Conservation (phyloP, 1,284 basidiomycete species). For the Trichosporon coremiiforme region DNA sequence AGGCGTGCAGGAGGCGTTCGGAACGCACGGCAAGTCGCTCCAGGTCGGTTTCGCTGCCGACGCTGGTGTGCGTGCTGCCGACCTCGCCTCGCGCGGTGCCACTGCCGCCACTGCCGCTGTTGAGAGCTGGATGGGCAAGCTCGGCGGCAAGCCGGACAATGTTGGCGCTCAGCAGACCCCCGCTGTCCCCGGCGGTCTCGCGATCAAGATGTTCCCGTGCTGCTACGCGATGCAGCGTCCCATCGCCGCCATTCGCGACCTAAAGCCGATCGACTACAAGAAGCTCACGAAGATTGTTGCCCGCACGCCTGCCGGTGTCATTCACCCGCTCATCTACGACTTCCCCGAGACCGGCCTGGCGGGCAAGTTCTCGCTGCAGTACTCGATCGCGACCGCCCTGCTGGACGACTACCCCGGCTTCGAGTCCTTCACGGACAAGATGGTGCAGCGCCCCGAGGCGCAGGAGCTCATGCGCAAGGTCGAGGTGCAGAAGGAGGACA, state of each 20-base stretch:
- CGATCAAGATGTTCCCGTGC: slow-evolving; percentile 28
- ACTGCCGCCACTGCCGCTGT: slow-evolving; percentile 22
- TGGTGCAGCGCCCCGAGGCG: slow-evolving; percentile 23
- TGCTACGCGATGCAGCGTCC: slow-evolving; percentile 28
- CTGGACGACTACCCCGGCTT: slow-evolving; percentile 25
- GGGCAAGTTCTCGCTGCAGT: slow-evolving; percentile 27
- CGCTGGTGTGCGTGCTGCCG: slow-evolving; percentile 22
- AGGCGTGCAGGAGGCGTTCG: slow-evolving; percentile 27
- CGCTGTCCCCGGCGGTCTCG: slow-evolving; percentile 22
- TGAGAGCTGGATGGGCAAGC: slow-evolving; percentile 24
- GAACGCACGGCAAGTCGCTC: slow-evolving; percentile 26
- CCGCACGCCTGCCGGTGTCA: slow-evolving; percentile 21
- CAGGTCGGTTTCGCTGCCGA: slow-evolving; percentile 25
- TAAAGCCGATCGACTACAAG: slow-evolving; percentile 20
- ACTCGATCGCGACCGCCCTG: slow-evolving; percentile 23
- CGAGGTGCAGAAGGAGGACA: slow-evolving; percentile 23
- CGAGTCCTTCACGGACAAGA: slow-evolving; percentile 22
- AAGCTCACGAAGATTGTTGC: slow-evolving; percentile 19
- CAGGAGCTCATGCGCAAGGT: slow-evolving; percentile 21
- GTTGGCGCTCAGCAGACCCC: slow-evolving; percentile 18
- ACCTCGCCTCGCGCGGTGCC: slow-evolving; percentile 17
- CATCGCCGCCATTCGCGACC: slow-evolving; percentile 24
- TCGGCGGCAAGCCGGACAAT: slow-evolving; percentile 15
- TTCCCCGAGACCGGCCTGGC: slow-evolving; percentile 21
- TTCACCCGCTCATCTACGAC: slow-evolving; percentile 27